Percentiles rank a stretch among this genome's conserved stretches.
These are phyloP conservation scores for Termitomyces sp. DNA, from an alignment of 768 basidiomycete genomes.

Conservation along the genomic window DNA sequence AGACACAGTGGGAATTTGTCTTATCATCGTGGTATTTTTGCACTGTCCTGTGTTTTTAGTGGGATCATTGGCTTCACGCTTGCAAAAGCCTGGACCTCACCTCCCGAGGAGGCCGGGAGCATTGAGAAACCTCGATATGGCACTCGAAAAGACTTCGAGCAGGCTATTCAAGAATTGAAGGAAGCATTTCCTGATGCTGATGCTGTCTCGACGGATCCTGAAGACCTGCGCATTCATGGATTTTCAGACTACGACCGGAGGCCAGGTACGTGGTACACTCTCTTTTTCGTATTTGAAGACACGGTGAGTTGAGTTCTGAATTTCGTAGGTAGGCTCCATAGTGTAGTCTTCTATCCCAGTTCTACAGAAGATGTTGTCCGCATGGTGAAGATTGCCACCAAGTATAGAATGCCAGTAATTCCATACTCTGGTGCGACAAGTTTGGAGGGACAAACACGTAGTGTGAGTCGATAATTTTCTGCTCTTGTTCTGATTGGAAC, in stretches of 20 bases:
- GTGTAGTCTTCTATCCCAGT: slow-evolving; percentile 58
- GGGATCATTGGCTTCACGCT: slow-evolving; percentile 13
- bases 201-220: slow-evolving; percentile 44
- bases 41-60: slow-evolving; percentile 9
- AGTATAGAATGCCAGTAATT: slow-evolving; percentile 71
- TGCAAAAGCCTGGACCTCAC: neutral
- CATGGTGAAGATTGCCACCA: slow-evolving; percentile 70
- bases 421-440: slow-evolving; percentile 81
- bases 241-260: slow-evolving; percentile 48
- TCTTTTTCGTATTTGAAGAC: neutral
- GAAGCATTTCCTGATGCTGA: slow-evolving; percentile 29
- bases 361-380: slow-evolving; percentile 79
- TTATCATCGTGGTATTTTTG: neutral
- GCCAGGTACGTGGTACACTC: slow-evolving; percentile 39
- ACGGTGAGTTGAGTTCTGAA: neutral
- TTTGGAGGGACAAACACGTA: slow-evolving; percentile 72
- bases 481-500: neutral
- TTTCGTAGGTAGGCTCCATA: slow-evolving; percentile 31
- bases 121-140: slow-evolving; percentile 34
- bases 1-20: neutral
- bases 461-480: slow-evolving; percentile 34
- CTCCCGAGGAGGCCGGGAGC: neutral
- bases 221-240: slow-evolving; percentile 50
- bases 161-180: slow-evolving; percentile 48
- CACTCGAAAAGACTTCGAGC: slow-evolving; percentile 43